A percentile compares a stretch with the other conserved stretches of the same genome.
These are phyloP conservation scores for Tylopilus sp. DNA, from an alignment of 1,284 basidiomycete genomes.

Conservation along the genomic window DNA sequence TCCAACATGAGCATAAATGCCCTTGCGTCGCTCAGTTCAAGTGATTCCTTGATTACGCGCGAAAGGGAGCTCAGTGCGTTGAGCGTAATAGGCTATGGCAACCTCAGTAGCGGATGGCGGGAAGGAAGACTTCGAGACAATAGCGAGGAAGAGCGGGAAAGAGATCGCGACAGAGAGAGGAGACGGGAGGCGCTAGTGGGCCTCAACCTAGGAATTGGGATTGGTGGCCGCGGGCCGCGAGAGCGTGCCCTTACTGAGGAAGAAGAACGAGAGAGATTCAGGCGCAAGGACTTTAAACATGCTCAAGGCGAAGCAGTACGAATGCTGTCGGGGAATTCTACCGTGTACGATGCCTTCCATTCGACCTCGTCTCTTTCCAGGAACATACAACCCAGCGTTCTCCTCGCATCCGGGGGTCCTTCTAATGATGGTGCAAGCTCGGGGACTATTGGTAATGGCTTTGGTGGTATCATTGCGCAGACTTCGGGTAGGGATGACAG, in stretches of 20 bases:
- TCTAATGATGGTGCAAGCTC: conserved; percentile 18
- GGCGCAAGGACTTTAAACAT: conserved; percentile 47
- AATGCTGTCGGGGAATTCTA: conserved; percentile 43
- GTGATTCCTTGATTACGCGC: conserved; percentile 36
- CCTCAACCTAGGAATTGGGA: conserved; percentile 31
- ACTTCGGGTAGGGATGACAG: conserved; percentile 27
- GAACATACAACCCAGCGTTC: conserved; percentile 20
- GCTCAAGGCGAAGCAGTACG: conserved; percentile 33
- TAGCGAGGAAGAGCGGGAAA: conserved; percentile 37
- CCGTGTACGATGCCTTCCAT: conserved; percentile 73
- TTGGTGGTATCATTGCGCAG: conserved; percentile 28
- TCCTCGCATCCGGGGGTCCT: conserved; percentile 19
- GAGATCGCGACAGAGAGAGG: conserved; percentile 39
- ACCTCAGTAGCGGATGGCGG: conserved; percentile 36
- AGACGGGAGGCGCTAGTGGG: conserved; percentile 41
- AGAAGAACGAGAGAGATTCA: conserved; percentile 53
- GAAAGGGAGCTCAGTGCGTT: conserved; percentile 50
- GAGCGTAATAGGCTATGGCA: conserved; percentile 47
- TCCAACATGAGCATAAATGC: conserved; percentile 26
- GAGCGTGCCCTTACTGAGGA: conserved; percentile 62
- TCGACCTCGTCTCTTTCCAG: conserved; percentile 46
- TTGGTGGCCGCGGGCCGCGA: conserved; percentile 48
- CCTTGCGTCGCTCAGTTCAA: conserved; percentile 22
- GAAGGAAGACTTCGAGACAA: conserved; percentile 34
- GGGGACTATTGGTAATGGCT: conserved; percentile 28